These are phyloP conservation scores for Podospora conica DNA, from an alignment of 495 filamentous ascomycete species.

Conservation along the genomic window DNA sequence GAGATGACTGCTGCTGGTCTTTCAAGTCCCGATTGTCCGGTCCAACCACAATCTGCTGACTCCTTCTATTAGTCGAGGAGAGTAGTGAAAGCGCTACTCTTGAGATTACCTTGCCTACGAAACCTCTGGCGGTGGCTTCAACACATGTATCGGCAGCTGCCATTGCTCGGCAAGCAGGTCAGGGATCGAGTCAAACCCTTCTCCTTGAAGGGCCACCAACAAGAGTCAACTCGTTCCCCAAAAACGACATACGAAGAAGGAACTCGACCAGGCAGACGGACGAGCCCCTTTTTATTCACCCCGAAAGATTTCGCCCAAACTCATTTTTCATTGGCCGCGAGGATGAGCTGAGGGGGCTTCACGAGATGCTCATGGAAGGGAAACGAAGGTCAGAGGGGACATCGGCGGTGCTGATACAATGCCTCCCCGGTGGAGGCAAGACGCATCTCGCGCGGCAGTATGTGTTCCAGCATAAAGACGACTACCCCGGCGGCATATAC, in stretches of 20 bases:
- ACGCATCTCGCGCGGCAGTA: conserved; percentile 79
- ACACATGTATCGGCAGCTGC: background rate
- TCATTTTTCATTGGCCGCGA: conserved; percentile 68
- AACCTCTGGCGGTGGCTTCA: conserved; percentile 5
- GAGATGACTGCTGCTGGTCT: conserved; percentile 1
- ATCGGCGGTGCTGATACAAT: conserved; percentile 63
- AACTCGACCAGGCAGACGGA: background rate
- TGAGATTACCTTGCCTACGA: conserved; percentile 26
- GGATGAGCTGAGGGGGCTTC: conserved; percentile 61
- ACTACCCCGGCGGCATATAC: conserved; percentile 71
- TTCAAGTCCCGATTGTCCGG: background rate
- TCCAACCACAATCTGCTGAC: conserved; percentile 24
- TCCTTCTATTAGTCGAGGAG: conserved; percentile 31
- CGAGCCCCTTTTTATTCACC: conserved; percentile 58
- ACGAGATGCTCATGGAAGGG: conserved; percentile 59
- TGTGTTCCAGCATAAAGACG: conserved; percentile 58
- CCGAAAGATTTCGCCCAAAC: conserved; percentile 72
- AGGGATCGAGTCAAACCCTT: background rate
- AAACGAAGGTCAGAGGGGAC: conserved; percentile 57
- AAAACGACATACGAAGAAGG: background rate
- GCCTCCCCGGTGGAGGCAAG: conserved; percentile 73
- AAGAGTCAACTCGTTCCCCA: background rate
- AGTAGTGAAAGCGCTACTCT: conserved; percentile 21
- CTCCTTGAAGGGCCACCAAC: conserved; percentile 1
- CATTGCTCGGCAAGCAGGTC: background rate